Evolutionary conservation across 352 stramenopile genomes (phyloP), one percentile per base, ranked within the genome.

Genomic region (Phytophthora chlamydospora): DNA sequence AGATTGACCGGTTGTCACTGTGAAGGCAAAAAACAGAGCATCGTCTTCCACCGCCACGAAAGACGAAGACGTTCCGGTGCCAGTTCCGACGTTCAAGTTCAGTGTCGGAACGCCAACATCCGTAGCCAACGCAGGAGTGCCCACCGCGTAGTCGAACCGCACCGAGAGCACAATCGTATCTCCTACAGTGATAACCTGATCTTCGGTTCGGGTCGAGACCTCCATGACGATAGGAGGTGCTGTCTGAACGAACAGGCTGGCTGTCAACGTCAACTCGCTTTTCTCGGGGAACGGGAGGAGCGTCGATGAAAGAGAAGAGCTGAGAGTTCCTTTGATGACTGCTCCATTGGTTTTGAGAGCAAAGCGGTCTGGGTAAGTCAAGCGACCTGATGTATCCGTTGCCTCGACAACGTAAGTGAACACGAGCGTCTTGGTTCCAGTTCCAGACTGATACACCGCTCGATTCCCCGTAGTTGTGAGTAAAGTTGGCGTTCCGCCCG

Each of bases 391-490:
- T 0, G 35, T 36, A 41, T 93, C 85, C 3, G 68, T 42, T 5
- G 47, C n/a, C 32, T 75, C 56, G 6, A 91, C 77, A n/a, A 67
- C 48, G 48, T 93, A 91, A 6, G 52, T 70, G 47, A 91, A 91
- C 2, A 54, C 55, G 12, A 91, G 53, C 0, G 56, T 56, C 5
- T 44, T 71, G 0, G 80, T 75, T 29, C 73, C 74, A 19, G 64
- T 63, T 32, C 83, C 80, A 13, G 48, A 73, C 1, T 69, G n/a
- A 53, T 89, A 93, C 4, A 55, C 53, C 0, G 85, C 82, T 8
- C 45, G 42, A 4, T 67, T 80, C 5, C 46, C 56, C 7, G 77
- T 90, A 2, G 78, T 73, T 24, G 80, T 62, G 0, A 33, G 33
- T 12, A 93, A n/a, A 1, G 57, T 73, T 9, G 83, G 82, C 1